phyloP scores from a whole-genome alignment of 768 basidiomycete species.

The Phylloporus sp. region DNA sequence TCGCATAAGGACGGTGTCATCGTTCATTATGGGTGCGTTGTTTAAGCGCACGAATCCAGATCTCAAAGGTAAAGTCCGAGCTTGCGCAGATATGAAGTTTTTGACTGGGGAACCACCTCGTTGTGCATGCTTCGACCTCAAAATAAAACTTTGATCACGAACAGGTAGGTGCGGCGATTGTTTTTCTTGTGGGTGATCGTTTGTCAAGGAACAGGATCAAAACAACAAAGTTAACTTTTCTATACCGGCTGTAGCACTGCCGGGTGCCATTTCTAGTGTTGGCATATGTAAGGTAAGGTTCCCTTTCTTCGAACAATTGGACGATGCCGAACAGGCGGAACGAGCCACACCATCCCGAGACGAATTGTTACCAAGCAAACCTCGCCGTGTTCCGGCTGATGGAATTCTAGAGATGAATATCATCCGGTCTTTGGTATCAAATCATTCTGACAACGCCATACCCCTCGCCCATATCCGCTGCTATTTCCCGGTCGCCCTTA shows the following conservation, averaged over 20 bases:
- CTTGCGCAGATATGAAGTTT: not conserved
- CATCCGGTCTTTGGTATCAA: constrained; percentile 28
- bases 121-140: constrained; percentile 4
- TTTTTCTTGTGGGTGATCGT: constrained; percentile 1
- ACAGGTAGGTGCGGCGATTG: constrained; percentile 1
- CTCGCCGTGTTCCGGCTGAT: constrained; percentile 47
- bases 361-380: constrained; percentile 42
- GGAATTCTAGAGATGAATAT: constrained; percentile 42
- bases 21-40: constrained; percentile 17
- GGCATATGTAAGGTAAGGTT: constrained; percentile 7
- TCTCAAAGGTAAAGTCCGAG: constrained; percentile 2
- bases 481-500: constrained; percentile 21
- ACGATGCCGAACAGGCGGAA: constrained; percentile 17
- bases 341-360: constrained; percentile 25
- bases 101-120: constrained; percentile 13
- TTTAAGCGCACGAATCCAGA: constrained; percentile 21
- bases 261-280: constrained; percentile 8
- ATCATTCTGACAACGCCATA: constrained; percentile 17
- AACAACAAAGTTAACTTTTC: constrained; percentile 9
- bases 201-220: constrained; percentile 12
- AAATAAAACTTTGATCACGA: constrained; percentile 4
- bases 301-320: constrained; percentile 5
- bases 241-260: constrained; percentile 14
- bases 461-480: constrained; percentile 30
- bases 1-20: constrained; percentile 18